These are phyloP conservation scores for Metarhizium robertsii DNA, from an alignment of 2,329 filamentous ascomycete genomes.

Conservation along the genomic window DNA sequence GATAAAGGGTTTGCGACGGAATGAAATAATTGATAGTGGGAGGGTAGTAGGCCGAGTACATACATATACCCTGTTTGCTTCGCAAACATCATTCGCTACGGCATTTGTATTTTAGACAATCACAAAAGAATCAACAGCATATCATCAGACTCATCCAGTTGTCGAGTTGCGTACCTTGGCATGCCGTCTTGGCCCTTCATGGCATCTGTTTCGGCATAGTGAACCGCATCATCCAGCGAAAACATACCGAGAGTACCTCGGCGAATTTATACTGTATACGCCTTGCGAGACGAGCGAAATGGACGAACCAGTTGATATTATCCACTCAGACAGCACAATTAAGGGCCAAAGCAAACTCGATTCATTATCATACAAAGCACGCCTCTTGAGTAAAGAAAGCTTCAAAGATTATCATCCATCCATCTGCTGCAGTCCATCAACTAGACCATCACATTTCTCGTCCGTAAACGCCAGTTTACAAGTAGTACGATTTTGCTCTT, in stretches of 20 bases:
- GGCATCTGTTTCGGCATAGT: too few species aligned
- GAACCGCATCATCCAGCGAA: too few species aligned
- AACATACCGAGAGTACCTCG: too few species aligned
- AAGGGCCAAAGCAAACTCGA: too few species aligned
- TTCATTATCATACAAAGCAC: too few species aligned
- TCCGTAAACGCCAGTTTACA: slow-evolving; percentile 5
- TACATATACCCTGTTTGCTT: slow-evolving; percentile 1
- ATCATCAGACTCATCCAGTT: not conserved
- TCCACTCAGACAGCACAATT: too few species aligned
- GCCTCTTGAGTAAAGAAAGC: not conserved
- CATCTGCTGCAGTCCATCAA: not conserved
- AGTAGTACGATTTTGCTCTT: slow-evolving; percentile 9
- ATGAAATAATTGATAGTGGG: not conserved
- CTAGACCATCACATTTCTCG: not conserved
- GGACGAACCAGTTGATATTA: too few species aligned
- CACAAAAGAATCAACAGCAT: not conserved
- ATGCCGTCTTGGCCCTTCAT: too few species aligned
- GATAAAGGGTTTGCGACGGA: not conserved
- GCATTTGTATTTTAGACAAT: not conserved
- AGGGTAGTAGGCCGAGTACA: not conserved
- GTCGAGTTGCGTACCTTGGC: not conserved
- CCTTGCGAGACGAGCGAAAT: too few species aligned
- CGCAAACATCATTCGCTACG: not conserved
- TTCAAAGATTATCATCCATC: not conserved
- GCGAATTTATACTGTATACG: too few species aligned